A percentile compares a stretch with the other conserved stretches of the same genome.
phyloP scores from a whole-genome alignment of 2,329 filamentous ascomycete genomes.

The Malbranchea zuffiana region DNA sequence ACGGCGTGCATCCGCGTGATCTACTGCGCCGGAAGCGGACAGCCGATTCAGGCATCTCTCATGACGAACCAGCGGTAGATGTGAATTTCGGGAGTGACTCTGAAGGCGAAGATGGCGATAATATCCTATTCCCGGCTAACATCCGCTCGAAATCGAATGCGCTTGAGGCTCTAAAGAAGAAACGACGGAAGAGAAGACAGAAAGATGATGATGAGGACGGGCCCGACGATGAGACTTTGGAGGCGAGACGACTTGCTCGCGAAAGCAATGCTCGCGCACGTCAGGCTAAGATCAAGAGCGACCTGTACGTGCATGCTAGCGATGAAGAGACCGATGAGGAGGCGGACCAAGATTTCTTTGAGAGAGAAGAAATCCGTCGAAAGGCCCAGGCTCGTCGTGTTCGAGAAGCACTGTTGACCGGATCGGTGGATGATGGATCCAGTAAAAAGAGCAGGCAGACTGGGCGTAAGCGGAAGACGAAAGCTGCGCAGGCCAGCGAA shows the following conservation, averaged over 20 bases:
- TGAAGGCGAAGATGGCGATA: conserved; percentile 50
- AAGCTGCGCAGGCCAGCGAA: conserved; percentile 9
- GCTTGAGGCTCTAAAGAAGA: conserved; percentile 48
- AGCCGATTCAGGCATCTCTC: conserved; percentile 28
- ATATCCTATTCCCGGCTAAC: conserved; percentile 55
- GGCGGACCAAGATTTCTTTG: conserved; percentile 64
- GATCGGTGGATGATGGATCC: conserved; percentile 19
- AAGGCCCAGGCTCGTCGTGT: conserved; percentile 44
- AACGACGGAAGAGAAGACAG: conserved; percentile 44
- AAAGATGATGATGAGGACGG: conserved; percentile 43
- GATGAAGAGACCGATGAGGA: conserved; percentile 85
- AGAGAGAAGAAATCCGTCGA: conserved; percentile 57
- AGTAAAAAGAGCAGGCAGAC: conserved; percentile 12
- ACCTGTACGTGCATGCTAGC: conserved; percentile 65
- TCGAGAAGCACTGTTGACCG: conserved; percentile 38
- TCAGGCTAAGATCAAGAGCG: conserved; percentile 69
- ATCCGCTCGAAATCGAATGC: conserved; percentile 40
- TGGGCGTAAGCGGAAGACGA: conserved; percentile 13
- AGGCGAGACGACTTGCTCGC: conserved; percentile 50
- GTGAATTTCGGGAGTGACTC: conserved; percentile 61
- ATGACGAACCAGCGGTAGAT: conserved; percentile 29
- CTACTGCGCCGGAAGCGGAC: conserved; percentile 60
- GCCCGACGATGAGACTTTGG: conserved; percentile 49
- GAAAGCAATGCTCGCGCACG: conserved; percentile 65
- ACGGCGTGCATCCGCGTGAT: conserved; percentile 62